phyloP scores from a whole-genome alignment of 495 filamentous ascomycete species.

The Recurvomyces mirabilis region DNA sequence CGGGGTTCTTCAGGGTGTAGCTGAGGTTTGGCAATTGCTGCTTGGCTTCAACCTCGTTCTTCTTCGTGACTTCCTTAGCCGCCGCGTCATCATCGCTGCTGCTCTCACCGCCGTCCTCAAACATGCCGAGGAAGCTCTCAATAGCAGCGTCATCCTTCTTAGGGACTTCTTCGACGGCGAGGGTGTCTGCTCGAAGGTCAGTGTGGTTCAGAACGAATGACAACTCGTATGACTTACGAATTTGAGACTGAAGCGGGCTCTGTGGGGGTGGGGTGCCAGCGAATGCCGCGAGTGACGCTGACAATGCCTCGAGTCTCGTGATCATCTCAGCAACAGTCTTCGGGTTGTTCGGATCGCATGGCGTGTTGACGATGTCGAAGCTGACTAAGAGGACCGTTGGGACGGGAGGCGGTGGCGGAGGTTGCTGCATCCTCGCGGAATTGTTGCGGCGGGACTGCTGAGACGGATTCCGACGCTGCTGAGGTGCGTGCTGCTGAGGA shows the following conservation, averaged over 20 bases:
- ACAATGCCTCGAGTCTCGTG: slow-evolving; percentile 4
- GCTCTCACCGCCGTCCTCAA: slow-evolving; percentile 7
- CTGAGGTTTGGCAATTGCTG: slow-evolving; percentile 1
- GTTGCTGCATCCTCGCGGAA: no score
- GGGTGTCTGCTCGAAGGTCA: neutral
- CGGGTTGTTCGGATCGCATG: no score
- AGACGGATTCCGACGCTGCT: no score
- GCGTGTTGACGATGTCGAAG: no score
- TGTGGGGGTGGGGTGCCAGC: slow-evolving; percentile 3
- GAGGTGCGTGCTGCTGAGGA: slow-evolving; percentile 9
- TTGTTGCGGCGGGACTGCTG: no score
- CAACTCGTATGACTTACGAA: no score
- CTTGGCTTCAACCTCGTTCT: neutral
- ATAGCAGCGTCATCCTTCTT: neutral
- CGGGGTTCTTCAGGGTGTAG: neutral
- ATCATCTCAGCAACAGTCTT: slow-evolving; percentile 3
- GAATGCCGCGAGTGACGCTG: neutral
- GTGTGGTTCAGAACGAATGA: neutral
- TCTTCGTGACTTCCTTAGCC: neutral
- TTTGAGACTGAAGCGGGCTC: neutral
- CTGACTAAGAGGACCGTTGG: no score
- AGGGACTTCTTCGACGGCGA: neutral
- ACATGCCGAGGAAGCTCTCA: slow-evolving; percentile 4
- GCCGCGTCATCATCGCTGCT: neutral
- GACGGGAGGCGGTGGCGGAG: no score